phyloP scores from a whole-genome alignment of 805 yeast genomes.

The Ogataea salicorniae region DNA sequence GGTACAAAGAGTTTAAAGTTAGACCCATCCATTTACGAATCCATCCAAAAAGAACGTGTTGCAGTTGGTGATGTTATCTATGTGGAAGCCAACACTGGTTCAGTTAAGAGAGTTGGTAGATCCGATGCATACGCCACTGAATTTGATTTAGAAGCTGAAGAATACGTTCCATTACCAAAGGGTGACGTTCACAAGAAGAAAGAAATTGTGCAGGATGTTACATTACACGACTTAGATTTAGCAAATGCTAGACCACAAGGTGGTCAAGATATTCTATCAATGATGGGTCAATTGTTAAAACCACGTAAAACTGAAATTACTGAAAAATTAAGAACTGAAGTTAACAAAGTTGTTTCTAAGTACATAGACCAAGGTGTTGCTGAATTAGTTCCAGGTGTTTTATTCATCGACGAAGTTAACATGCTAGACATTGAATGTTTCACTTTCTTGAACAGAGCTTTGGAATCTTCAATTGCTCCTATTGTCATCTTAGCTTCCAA shows the following conservation, averaged over 20 bases:
- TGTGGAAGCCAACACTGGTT: constrained; percentile 93
- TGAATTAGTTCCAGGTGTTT: constrained; percentile 94
- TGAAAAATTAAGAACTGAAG: constrained; percentile 92
- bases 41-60: constrained; percentile 89
- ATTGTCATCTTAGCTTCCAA: constrained; percentile 98
- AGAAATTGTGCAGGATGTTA: constrained; percentile 96
- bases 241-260: constrained; percentile 98
- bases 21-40: constrained; percentile 97
- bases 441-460: constrained; percentile 90
- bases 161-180: constrained; percentile 96
- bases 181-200: constrained; percentile 96
- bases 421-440: constrained; percentile 97
- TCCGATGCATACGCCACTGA: constrained; percentile 95
- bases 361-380: constrained; percentile 99
- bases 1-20: constrained; percentile 95
- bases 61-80: constrained; percentile 96
- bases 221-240: constrained; percentile 95
- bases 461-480: constrained; percentile 95
- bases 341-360: constrained; percentile 93
- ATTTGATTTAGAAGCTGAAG: constrained; percentile 97
- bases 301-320: constrained; percentile 97
- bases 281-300: constrained; percentile 94
- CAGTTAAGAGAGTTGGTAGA: constrained; percentile 89
- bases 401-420: constrained; percentile 96
- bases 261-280: constrained; percentile 91